A percentile compares a stretch with the other conserved stretches of the same genome.
These are phyloP conservation scores for Pythium guiyangense DNA, from an alignment of 352 stramenopile genomes.

Conservation along the genomic window DNA sequence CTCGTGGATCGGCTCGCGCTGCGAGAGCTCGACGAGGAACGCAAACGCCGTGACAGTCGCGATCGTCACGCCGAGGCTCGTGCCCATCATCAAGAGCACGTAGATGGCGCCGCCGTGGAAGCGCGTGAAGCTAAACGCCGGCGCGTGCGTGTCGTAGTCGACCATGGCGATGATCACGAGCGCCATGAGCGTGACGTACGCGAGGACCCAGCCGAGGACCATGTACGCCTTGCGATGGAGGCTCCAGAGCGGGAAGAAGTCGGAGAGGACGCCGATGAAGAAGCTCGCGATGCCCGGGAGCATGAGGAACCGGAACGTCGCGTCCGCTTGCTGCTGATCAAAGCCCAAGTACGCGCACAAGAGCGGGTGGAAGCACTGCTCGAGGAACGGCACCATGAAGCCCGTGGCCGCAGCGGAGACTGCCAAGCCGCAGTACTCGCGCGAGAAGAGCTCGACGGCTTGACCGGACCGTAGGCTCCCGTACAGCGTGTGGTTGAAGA, in stretches of 20 bases:
- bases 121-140: constrained; percentile 34
- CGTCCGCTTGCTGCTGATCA: constrained; percentile 36
- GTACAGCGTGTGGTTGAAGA: constrained; percentile 78
- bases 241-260: constrained; percentile 73
- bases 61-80: constrained; percentile 55
- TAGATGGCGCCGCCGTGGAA: constrained; percentile 66
- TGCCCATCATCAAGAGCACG: constrained; percentile 64
- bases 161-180: constrained; percentile 56
- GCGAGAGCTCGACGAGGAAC: constrained; percentile 72
- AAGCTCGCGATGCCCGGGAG: constrained; percentile 60
- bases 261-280: constrained; percentile 71
- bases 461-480: constrained; percentile 54
- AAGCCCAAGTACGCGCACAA: constrained; percentile 54
- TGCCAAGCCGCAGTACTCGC: constrained; percentile 53
- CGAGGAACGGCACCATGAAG: constrained; percentile 66
- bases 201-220: constrained; percentile 61
- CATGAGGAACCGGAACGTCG: constrained; percentile 47
- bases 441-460: constrained; percentile 51
- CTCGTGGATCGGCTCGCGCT: constrained; percentile 72
- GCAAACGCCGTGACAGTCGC: constrained; percentile 54
- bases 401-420: constrained; percentile 49
- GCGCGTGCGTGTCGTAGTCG: constrained; percentile 35
- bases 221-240: constrained; percentile 82
- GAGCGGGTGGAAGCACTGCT: constrained; percentile 57
- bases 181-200: constrained; percentile 65